A percentile compares a stretch with the other conserved stretches of the same genome.
Conservation (phyloP, 176 grass and related monocot species). For the Echinochloa phyllopogon region DNA sequence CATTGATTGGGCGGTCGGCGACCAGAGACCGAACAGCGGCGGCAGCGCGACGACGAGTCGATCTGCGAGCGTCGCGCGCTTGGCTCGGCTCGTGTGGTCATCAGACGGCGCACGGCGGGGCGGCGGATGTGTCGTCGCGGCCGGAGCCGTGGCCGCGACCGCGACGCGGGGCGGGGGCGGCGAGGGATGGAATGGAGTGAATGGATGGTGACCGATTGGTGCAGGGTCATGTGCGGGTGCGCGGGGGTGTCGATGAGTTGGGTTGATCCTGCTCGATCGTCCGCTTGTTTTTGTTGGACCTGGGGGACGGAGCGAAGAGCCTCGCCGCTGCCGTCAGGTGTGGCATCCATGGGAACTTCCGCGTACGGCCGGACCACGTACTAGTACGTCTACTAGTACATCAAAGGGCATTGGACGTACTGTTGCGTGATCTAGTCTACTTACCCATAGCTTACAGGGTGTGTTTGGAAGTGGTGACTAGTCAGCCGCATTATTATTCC, state of each 20-base stretch:
- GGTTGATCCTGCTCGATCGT: not conserved
- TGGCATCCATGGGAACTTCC: not conserved
- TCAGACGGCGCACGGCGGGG: not conserved
- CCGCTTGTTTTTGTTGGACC: constrained; percentile 22
- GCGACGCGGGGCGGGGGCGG: not conserved
- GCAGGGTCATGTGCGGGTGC: not conserved
- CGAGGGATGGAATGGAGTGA: not conserved
- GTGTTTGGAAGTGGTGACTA: not conserved
- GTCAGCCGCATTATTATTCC: not conserved
- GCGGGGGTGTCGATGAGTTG: not conserved
- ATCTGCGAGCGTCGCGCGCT: not conserved
- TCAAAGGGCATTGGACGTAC: not conserved
- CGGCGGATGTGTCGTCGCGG: not conserved
- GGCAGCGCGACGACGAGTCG: not conserved
- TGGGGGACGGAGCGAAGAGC: not conserved
- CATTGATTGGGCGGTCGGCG: not conserved
- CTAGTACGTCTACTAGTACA: not conserved
- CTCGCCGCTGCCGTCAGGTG: not conserved
- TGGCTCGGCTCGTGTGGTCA: not conserved
- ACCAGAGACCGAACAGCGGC: not conserved
- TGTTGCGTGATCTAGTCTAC: too few species aligned
- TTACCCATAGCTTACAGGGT: not conserved
- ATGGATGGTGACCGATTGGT: not conserved
- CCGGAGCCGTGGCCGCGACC: not conserved
- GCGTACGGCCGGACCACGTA: not conserved